Conservation (phyloP, 1,284 basidiomycete genomes). For the Ustilago xerochloae region DNA sequence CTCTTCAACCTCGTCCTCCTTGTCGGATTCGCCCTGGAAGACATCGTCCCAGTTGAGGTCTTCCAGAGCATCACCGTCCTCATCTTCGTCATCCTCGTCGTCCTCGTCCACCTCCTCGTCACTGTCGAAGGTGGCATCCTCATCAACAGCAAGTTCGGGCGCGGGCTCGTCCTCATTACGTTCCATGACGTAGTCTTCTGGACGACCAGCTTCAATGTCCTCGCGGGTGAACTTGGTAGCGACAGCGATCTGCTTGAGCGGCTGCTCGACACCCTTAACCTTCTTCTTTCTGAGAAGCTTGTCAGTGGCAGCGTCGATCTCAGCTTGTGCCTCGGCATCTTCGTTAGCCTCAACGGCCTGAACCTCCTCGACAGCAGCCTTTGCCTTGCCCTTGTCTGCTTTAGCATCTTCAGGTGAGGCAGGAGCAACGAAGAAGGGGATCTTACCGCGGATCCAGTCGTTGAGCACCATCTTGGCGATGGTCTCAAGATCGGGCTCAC, state of each 20-base stretch:
- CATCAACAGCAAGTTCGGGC: slow-evolving; percentile 45
- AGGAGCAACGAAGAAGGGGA: slow-evolving; percentile 86
- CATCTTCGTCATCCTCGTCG: slow-evolving; percentile 63
- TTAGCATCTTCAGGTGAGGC: slow-evolving; percentile 46
- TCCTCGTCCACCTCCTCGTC: slow-evolving; percentile 56
- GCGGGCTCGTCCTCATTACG: slow-evolving; percentile 58
- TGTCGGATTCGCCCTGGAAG: slow-evolving; percentile 71
- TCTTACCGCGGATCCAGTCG: slow-evolving; percentile 97
- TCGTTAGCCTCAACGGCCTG: slow-evolving; percentile 15
- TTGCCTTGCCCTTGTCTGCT: slow-evolving; percentile 45
- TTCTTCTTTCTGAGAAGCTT: slow-evolving; percentile 66
- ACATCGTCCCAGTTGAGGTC: slow-evolving; percentile 86
- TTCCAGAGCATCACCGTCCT: slow-evolving; percentile 69
- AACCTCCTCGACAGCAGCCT: slow-evolving; percentile 31
- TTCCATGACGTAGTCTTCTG: slow-evolving; percentile 65
- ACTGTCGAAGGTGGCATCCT: slow-evolving; percentile 48
- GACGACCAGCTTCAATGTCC: slow-evolving; percentile 62
- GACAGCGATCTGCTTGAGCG: slow-evolving; percentile 73
- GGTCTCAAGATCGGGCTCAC: slow-evolving; percentile 91
- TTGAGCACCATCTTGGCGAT: slow-evolving; percentile 94
- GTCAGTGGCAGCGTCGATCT: slow-evolving; percentile 28
- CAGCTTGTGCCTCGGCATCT: slow-evolving; percentile 13
- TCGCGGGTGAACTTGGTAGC: slow-evolving; percentile 72
- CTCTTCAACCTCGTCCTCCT: slow-evolving; percentile 16
- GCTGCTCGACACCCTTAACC: slow-evolving; percentile 73